Evolutionary conservation across 169 alveolate genomes (phyloP).

Genomic region (Eimeria nieschulzi): DNA sequence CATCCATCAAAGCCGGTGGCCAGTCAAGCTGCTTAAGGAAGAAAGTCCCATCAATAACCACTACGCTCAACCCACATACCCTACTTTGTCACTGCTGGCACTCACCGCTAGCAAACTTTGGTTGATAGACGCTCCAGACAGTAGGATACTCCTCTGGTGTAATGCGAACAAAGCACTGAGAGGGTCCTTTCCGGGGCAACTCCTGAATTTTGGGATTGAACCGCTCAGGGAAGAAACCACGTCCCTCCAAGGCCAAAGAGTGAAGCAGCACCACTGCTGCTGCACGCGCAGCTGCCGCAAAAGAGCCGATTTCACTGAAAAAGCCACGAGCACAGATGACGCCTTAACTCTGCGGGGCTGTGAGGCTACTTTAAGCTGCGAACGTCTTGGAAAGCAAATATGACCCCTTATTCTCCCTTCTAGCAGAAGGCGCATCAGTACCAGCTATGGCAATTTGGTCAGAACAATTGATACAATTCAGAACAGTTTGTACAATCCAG

Average conservation of each 20-base stretch:
- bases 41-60: too few relatives aligned
- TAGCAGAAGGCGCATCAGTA: too few relatives aligned
- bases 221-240: background rate
- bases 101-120: conserved; percentile 73
- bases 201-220: background rate
- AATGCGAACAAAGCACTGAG: conserved; percentile 70
- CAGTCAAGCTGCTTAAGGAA: background rate
- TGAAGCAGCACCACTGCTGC: conserved; percentile 74
- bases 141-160: conserved; percentile 54
- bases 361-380: too few relatives aligned
- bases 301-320: conserved; percentile 68
- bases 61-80: too few relatives aligned
- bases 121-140: conserved; percentile 68
- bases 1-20: background rate
- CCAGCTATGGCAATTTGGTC: too few relatives aligned
- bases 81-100: background rate
- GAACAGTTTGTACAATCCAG: too few relatives aligned
- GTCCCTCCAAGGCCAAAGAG: conserved; percentile 51
- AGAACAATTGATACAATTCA: too few relatives aligned
- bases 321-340: background rate
- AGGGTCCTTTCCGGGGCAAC: conserved; percentile 25
- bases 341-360: too few relatives aligned
- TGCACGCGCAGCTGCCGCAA: conserved; percentile 76
- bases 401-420: too few relatives aligned
- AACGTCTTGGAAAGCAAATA: too few relatives aligned